Evolutionary conservation across 176 grass and related monocot genomes (phyloP).

Genomic region (Ananas comosus): DNA sequence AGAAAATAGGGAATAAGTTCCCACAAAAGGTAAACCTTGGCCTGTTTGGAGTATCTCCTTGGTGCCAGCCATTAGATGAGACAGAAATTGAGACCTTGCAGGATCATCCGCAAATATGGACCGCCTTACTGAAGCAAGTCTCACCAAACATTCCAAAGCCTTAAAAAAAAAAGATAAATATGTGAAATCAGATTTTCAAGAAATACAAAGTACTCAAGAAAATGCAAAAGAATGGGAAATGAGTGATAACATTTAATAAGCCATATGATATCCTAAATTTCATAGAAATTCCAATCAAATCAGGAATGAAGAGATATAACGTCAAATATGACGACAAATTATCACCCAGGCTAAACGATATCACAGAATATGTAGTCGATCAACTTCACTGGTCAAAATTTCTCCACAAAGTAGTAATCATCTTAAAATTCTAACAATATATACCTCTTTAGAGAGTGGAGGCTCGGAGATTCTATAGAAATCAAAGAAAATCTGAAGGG

Average conservation of each 20-base stretch:
- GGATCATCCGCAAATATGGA: slow-evolving; percentile 89
- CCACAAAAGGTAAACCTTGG: slow-evolving; percentile 37
- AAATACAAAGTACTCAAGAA: not conserved
- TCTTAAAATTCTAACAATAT: slow-evolving; percentile 16
- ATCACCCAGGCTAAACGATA: too few species aligned
- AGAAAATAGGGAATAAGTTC: not conserved
- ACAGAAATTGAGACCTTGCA: slow-evolving; percentile 68
- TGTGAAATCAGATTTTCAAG: not conserved
- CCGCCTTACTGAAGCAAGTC: slow-evolving; percentile 89
- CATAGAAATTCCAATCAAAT: not conserved
- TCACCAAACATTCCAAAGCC: slow-evolving; percentile 96
- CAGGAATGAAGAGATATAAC: slow-evolving; percentile 7
- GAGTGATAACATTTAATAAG: slow-evolving; percentile 8
- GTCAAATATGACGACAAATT: too few species aligned
- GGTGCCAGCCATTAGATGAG: slow-evolving; percentile 89
- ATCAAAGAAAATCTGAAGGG: slow-evolving; percentile 95
- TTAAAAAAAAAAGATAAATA: slow-evolving; percentile 11
- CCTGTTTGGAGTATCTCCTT: slow-evolving; percentile 98
- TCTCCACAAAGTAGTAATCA: not conserved
- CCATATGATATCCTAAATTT: slow-evolving; percentile 1
- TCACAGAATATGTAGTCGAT: not conserved
- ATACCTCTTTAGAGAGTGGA: slow-evolving; percentile 89
- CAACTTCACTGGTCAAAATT: not conserved
- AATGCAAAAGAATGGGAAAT: slow-evolving; percentile 14
- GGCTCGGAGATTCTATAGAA: slow-evolving; percentile 83